Evolutionary conservation across 305 asterid species (phyloP).

Genomic region (Fraxinus sp.): DNA sequence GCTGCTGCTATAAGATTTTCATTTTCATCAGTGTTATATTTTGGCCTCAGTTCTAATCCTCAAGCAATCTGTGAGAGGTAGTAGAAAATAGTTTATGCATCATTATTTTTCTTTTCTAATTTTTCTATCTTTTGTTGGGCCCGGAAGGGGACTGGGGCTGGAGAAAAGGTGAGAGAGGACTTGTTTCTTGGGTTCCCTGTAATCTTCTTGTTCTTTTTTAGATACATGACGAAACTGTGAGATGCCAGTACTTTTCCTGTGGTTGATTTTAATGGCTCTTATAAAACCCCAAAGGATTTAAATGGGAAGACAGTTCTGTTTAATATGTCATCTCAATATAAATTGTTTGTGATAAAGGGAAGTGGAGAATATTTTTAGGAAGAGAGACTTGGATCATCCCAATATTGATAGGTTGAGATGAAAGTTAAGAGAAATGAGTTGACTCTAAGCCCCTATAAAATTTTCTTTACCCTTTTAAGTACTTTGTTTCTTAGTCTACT

Average conservation of each 20-base stretch:
- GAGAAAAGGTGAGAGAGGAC: not conserved
- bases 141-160: not conserved
- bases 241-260: not conserved
- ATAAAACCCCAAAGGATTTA: not conserved
- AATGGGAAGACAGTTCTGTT: not conserved
- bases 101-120: not conserved
- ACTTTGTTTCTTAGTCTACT: not conserved
- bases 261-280: not conserved
- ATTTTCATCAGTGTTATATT: not conserved
- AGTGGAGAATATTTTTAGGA: not conserved
- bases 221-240: not conserved
- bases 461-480: not conserved
- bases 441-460: not conserved
- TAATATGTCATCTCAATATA: not conserved
- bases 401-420: not conserved
- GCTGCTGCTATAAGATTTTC: not conserved
- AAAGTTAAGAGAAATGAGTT: not conserved
- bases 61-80: not conserved
- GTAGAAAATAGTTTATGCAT: not conserved
- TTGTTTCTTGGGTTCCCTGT: not conserved
- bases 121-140: not conserved
- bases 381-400: not conserved
- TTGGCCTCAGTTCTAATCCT: not conserved
- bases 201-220: not conserved
- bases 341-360: not conserved